phyloP scores from a whole-genome alignment of 2,329 filamentous ascomycete genomes.

The Pseudogymnoascus sp. region DNA sequence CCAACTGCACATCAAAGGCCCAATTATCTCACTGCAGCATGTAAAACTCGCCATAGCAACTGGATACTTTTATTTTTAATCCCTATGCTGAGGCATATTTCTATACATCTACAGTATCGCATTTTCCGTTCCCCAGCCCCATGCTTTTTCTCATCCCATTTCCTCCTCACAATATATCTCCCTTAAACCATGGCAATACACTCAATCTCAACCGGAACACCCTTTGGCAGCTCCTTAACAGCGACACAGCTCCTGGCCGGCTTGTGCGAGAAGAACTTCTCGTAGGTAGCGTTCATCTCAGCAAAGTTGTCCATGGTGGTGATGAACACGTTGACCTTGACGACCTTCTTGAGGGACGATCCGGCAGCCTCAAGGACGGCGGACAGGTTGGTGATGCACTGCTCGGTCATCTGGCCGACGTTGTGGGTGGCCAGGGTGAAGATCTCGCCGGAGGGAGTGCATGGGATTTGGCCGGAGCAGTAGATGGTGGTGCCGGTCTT shows the following conservation, averaged over 20 bases:
- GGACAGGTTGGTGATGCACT: slow-evolving; percentile 70
- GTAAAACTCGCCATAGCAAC: neutral
- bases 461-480: slow-evolving; percentile 48
- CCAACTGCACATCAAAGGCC: neutral
- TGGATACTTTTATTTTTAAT: neutral
- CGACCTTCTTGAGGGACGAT: slow-evolving; percentile 68
- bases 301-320: slow-evolving; percentile 83
- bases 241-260: slow-evolving; percentile 87
- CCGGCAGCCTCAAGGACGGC: slow-evolving; percentile 80
- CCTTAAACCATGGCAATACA: slow-evolving; percentile 63
- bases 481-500: slow-evolving; percentile 53
- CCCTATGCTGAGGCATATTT: neutral
- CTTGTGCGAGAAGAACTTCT: slow-evolving; percentile 77
- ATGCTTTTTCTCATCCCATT: neutral
- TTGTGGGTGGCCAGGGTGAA: slow-evolving; percentile 42
- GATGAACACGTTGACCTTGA: slow-evolving; percentile 91
- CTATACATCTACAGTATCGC: neutral
- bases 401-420: slow-evolving; percentile 56
- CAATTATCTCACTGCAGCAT: neutral
- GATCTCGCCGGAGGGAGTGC: slow-evolving; percentile 23
- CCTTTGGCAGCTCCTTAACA: slow-evolving; percentile 81
- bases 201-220: slow-evolving; percentile 86
- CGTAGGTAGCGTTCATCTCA: slow-evolving; percentile 77
- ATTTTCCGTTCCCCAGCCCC: neutral
- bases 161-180: neutral